Evolutionary conservation across 805 yeast species (phyloP), one percentile per base, ranked within the genome.

Genomic region (Myxozyma udenii): DNA sequence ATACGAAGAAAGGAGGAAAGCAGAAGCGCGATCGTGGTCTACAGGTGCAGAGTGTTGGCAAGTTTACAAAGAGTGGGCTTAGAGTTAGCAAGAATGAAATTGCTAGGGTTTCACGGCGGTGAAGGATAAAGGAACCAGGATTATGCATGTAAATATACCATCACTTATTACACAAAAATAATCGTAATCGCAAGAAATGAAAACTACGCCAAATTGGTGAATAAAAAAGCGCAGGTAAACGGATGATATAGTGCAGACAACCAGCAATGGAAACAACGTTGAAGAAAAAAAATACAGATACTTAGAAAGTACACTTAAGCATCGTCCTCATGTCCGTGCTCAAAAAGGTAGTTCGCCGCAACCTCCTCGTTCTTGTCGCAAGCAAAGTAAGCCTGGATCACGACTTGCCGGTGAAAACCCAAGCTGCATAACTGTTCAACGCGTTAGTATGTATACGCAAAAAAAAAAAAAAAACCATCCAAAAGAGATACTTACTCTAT

Each of bases 321-420:
- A 21, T 56, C 60, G 25, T 55, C 59, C 23, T 55, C 56, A 35
- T 56, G 58, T 18, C 61, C 75, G 50, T 74, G 72, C 62, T 73
- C 77, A 48, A 93, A 86, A 62, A 93, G 75, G 65, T 88, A 80
- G 72, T 93, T 93, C 21, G 98, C 98, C 39, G 98, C 89, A 64
- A 87, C 79, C 74, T 91, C 96, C 73, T 93, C 98, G 71, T 93
- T 88, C 73, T 89, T 91, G 65, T 93, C 98, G 71, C 98, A 93
- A 38, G 98, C 98, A 77, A 93, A 83, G 73, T 87, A 93, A 26
- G 95, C 95, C 73, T 90, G 96, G 55, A 89, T 80, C 41, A 87
- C 98, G 51, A 85, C 74, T 61, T 83, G 78, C 61, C 96, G 79
- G 61, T 88, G 96, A 64, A 93, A 93, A 0, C 98, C 98, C 60